Conservation (phyloP, 176 grass and related monocot species). For the Musa troglodytarum region DNA sequence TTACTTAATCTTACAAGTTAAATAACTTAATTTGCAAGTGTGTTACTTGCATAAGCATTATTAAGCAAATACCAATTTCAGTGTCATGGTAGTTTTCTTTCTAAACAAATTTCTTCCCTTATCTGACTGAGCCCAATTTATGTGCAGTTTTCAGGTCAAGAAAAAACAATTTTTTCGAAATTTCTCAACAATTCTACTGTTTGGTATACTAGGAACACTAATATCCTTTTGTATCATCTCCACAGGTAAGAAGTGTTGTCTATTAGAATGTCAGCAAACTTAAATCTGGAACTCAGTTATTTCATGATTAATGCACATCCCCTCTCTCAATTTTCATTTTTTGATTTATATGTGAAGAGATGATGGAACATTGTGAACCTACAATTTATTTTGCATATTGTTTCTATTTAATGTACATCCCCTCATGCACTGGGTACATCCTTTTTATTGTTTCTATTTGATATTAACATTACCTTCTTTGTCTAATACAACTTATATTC, state of each 20-base stretch:
- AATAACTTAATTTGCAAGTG: neutral
- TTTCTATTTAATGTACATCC: neutral
- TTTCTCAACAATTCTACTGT: constrained; percentile 13
- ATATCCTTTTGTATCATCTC: constrained; percentile 12
- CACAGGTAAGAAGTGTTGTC: neutral
- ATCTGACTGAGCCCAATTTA: neutral
- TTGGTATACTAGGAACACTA: constrained; percentile 10
- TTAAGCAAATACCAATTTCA: neutral
- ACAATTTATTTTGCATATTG: neutral
- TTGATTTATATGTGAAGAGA: too few species aligned
- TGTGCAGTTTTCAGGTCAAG: constrained; percentile 20
- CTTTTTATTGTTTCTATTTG: too few species aligned
- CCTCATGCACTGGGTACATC: too few species aligned
- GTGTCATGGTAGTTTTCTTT: neutral
- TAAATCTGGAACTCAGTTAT: neutral
- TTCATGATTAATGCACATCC: neutral
- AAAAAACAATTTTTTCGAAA: constrained; percentile 24
- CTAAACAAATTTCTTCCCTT: neutral
- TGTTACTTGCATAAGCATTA: neutral
- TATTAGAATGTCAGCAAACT: neutral
- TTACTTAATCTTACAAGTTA: too few species aligned
- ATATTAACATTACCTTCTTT: too few species aligned
- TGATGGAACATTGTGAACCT: too few species aligned
- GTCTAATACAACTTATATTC: too few species aligned
- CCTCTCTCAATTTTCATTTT: too few species aligned